phyloP scores from a whole-genome alignment of 495 filamentous ascomycete genomes.

The Recurvomyces mirabilis region DNA sequence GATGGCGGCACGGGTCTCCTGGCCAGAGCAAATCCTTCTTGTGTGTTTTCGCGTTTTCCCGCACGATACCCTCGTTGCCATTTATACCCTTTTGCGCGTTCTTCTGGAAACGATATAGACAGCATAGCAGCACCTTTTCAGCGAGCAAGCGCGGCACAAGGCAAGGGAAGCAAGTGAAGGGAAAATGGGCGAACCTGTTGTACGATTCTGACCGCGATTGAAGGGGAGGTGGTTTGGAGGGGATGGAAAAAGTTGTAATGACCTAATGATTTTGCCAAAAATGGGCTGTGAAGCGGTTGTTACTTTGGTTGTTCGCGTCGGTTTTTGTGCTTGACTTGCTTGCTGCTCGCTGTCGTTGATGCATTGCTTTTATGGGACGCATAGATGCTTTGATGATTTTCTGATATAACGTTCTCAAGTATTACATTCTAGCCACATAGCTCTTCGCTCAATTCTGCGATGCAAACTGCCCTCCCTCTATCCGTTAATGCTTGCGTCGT shows the following conservation, averaged over 20 bases:
- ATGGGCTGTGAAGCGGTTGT: neutral
- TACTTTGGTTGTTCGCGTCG: neutral
- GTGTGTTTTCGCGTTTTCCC: conserved; percentile 1
- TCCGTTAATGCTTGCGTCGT: too few relatives aligned
- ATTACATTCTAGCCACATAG: too few relatives aligned
- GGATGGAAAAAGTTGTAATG: conserved; percentile 2
- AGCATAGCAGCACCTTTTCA: conserved; percentile 5
- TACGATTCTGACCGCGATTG: conserved; percentile 2
- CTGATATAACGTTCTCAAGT: too few relatives aligned
- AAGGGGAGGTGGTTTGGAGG: neutral
- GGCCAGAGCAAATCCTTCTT: neutral
- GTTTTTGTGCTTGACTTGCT: neutral
- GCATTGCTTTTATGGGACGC: too few relatives aligned
- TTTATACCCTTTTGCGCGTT: conserved; percentile 21
- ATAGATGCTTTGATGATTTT: too few relatives aligned
- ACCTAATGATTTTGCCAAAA: neutral
- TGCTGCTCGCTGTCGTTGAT: neutral
- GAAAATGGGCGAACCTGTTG: neutral
- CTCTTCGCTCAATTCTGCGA: too few relatives aligned
- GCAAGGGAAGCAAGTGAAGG: neutral
- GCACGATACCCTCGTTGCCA: conserved; percentile 13
- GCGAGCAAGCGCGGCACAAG: conserved; percentile 12
- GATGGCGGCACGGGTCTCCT: neutral
- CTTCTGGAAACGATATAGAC: conserved; percentile 7
- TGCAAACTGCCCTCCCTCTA: too few relatives aligned